Evolutionary conservation across 2,329 filamentous ascomycete genomes (phyloP), one percentile per base, ranked within the genome.

Genomic region (Didymella arachidicola): DNA sequence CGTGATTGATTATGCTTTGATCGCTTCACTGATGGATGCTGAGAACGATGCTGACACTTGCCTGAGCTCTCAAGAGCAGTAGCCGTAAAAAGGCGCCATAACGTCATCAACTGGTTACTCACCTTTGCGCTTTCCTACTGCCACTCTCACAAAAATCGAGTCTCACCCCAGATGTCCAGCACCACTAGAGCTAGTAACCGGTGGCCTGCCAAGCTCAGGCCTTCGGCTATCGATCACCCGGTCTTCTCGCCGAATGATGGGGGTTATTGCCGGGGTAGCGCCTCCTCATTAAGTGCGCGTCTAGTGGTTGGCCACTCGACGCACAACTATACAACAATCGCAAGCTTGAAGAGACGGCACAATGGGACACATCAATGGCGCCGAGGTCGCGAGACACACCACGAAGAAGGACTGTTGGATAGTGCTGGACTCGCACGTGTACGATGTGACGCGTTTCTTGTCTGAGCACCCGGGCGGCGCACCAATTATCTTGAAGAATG

Each of bases 341-440:
- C 19, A 7, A 14, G 25, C 2, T 26, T 10, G 16, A 45, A 18
- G 11, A 29, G 32, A 11, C 45, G 25, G 27, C 47, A 64, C 19
- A 4, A 73, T 73, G 71, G 53, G 59, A 32, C 49, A 56, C 38
- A 67, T 76, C 46, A 61, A 74, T 47, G 74, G 72, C 41, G 72
- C 71, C 36, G 74, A 76, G 36, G 68, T 76, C 49, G 71, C 69
- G 30, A 72, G 71, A 53, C 74, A 77, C 58, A 68, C 63, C 39
- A 72, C 47, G 49, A 74, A 71, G 46, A 70, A 73, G 10, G 71
- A 70, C 7, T 81, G 79, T 64, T 92, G 89, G 89, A 84, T 91
- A 48, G 87, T 90, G 6, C 82, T 91, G 8, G 84, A 90, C 69
- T 84, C 83, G 34, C 84, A 85, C 62, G 86, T 90, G 5, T 90